These are phyloP conservation scores for Apiotrichum akiyoshidainum DNA, from an alignment of 1,284 basidiomycete species.

Conservation along the genomic window DNA sequence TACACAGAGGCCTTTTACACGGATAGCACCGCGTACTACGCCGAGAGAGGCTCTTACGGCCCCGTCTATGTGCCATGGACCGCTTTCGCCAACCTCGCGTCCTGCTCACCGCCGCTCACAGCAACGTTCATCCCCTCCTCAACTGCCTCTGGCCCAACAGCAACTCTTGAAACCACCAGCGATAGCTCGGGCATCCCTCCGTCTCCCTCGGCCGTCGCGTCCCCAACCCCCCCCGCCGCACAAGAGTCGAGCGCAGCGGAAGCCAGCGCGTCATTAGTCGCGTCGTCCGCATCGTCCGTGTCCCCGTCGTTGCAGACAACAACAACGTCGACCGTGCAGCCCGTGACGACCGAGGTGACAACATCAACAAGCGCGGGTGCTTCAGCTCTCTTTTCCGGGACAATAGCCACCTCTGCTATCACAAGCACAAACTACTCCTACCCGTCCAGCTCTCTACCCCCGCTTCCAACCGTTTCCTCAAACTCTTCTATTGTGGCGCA, in stretches of 20 bases:
- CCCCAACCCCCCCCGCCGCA: not conserved
- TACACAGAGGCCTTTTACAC: conserved; percentile 40
- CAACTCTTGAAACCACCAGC: too few relatives aligned
- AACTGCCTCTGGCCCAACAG: too few relatives aligned
- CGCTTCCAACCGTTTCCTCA: not conserved
- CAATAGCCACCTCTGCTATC: too few relatives aligned
- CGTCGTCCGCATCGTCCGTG: not conserved
- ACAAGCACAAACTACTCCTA: too few relatives aligned
- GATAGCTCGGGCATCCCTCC: not conserved
- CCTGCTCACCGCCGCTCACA: too few relatives aligned
- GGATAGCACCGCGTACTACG: conserved; percentile 24
- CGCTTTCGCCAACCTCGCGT: conserved; percentile 8
- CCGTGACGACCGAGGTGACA: too few relatives aligned
- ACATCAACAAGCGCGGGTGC: too few relatives aligned
- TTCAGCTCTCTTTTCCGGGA: too few relatives aligned
- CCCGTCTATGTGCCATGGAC: conserved; percentile 34
- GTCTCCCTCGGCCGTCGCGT: not conserved
- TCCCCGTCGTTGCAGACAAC: not conserved
- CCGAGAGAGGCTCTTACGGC: conserved; percentile 30
- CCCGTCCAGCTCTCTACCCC: not conserved
- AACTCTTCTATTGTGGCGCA: not conserved
- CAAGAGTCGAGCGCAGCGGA: not conserved
- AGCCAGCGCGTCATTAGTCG: not conserved
- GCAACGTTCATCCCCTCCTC: too few relatives aligned
- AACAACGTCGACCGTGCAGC: too few relatives aligned